phyloP scores from a whole-genome alignment of 176 grass and related monocot genomes.

The Rhynchospora breviuscula region DNA sequence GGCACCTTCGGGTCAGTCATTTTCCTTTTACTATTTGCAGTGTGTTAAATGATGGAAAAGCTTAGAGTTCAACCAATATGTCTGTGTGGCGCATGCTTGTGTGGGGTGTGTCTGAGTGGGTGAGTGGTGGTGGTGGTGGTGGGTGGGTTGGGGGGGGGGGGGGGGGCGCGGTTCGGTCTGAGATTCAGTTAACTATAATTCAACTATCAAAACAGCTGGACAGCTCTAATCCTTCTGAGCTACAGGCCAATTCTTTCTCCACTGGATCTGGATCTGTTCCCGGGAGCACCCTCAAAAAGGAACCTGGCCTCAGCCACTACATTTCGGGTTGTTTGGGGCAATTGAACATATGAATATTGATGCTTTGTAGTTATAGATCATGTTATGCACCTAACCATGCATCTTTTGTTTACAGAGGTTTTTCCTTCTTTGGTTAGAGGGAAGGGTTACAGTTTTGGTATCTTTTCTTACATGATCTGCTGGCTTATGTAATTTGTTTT shows the following conservation, averaged over 20 bases:
- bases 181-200: too few relatives aligned
- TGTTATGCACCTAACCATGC: neutral
- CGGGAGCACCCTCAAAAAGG: too few relatives aligned
- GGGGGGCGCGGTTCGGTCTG: too few relatives aligned
- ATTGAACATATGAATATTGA: neutral
- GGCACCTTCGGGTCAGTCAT: conserved; percentile 70
- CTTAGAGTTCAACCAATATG: neutral
- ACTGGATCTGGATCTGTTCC: too few relatives aligned
- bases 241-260: too few relatives aligned
- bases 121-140: too few relatives aligned
- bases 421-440: neutral
- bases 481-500: conserved; percentile 4
- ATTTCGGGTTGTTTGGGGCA: neutral
- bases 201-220: too few relatives aligned
- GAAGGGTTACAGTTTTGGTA: neutral
- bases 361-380: neutral
- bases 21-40: neutral
- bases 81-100: neutral
- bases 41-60: neutral
- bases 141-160: too few relatives aligned
- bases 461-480: neutral
- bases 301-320: too few relatives aligned
- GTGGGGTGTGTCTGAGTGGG: neutral
- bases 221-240: too few relatives aligned
- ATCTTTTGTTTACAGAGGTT: neutral